These are phyloP conservation scores for Fusarium scirpi DNA, from an alignment of 2,329 filamentous ascomycete species.

Conservation along the genomic window DNA sequence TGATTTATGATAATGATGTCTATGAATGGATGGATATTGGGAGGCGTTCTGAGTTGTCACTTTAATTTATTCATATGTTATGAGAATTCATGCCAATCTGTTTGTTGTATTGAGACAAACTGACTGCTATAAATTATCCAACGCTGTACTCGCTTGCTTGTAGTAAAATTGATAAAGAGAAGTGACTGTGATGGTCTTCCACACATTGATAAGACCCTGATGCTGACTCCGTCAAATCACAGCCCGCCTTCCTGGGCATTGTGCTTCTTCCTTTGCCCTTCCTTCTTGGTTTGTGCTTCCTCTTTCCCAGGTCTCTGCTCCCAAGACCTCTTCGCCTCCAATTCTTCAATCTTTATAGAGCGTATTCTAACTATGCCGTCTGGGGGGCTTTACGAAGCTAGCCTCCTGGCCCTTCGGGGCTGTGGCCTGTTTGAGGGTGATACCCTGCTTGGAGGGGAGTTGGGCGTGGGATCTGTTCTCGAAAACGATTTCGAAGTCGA, in stretches of 20 bases:
- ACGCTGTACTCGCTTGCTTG: background rate
- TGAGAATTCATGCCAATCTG: too few species aligned
- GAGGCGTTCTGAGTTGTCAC: background rate
- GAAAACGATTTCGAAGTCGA: constrained; percentile 97
- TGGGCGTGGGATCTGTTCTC: constrained; percentile 88
- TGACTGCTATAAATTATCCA: background rate
- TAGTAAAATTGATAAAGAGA: background rate
- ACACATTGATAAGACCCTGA: background rate
- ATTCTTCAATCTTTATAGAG: background rate
- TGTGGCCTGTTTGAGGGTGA: constrained; percentile 87
- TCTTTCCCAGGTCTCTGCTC: background rate
- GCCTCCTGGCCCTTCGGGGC: constrained; percentile 52
- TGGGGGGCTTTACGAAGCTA: background rate
- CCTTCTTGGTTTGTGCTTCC: background rate
- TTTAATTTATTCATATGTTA: background rate
- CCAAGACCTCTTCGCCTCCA: rapidly evolving
- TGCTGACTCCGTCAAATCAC: too few species aligned
- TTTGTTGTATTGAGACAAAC: background rate
- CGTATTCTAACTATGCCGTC: background rate
- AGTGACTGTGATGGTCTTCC: background rate
- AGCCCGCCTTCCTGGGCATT: background rate
- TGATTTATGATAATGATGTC: constrained; percentile 14
- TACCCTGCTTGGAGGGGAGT: constrained; percentile 89
- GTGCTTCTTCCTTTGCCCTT: background rate
- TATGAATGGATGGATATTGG: background rate